Evolutionary conservation across 163 green algal species (phyloP), one percentile per base, ranked within the genome.

Genomic region (Botryococcus braunii): DNA sequence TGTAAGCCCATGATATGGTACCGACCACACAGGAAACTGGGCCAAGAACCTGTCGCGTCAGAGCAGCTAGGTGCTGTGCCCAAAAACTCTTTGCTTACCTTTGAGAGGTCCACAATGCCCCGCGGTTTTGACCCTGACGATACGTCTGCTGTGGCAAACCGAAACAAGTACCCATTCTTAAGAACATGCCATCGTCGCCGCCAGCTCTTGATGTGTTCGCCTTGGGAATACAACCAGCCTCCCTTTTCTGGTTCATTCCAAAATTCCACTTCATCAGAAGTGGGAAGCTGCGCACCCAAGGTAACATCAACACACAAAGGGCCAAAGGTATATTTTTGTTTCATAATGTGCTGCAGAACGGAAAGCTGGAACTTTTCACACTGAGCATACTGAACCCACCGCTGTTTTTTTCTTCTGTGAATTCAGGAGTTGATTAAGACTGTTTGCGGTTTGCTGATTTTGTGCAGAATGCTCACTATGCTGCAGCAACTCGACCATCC

Each of bases 161-260:
- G 82, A 77, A 95, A 96, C 29, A 96, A 71, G 77, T 84, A 92
- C 27, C 89, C 89, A 69, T 95, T 79, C 75, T 97, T 97, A n/a
- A 97, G 80, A 36, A 97, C 84, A 69, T 95, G 95, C 89, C 89
- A 97, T 66, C 91, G 84, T 56, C 88, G 85, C 59, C 91, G 81
- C 91, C 91, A 97, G 8, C 78, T 92, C 65, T 90, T 91, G 62
- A 96, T 83, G 46, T 90, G 73, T 31, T 97, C 91, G 23, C 88
- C 87, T 69, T 97, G 91, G 21, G 74, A 91, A 55, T 93, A 80
- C 73, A 97, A 79, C 89, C 89, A 97, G n/a, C 91, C 91, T 1
- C 71, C 76, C 79, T 95, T 96, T 49, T 96, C 91, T 0, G 91
- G 72, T 8, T 69, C 49, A 5, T 73, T 66, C 91, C 91, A 97